Percentiles rank a stretch among this genome's conserved stretches.
Evolutionary conservation across 2,329 filamentous ascomycete species (phyloP).

Genomic region (Colletotrichum tofieldiae): DNA sequence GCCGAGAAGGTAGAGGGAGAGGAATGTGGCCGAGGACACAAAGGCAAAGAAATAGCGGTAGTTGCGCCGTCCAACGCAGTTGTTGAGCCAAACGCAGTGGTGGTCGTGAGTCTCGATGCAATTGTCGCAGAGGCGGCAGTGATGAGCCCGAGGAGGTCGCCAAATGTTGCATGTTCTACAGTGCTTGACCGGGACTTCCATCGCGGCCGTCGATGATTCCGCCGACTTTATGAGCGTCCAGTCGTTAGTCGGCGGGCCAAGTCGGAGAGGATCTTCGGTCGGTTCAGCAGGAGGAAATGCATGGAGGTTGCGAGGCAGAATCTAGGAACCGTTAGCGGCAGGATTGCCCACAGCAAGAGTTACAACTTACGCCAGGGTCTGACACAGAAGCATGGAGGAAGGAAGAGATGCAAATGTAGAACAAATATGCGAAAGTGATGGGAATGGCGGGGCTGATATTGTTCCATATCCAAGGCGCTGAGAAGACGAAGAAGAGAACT

Average conservation of each 20-base stretch:
- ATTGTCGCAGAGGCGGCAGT: constrained; percentile 97
- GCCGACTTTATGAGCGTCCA: constrained; percentile 93
- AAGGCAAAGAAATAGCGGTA: constrained; percentile 99
- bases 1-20: constrained; percentile 82
- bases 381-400: constrained; percentile 94
- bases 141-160: constrained; percentile 95
- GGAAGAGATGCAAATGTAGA: constrained; percentile 91
- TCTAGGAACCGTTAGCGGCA: constrained; percentile 64
- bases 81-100: constrained; percentile 99
- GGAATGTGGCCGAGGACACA: constrained; percentile 82
- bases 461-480: constrained; percentile 88
- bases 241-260: constrained; percentile 90
- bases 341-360: constrained; percentile 3
- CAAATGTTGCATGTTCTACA: constrained; percentile 98
- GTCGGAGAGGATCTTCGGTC: constrained; percentile 83
- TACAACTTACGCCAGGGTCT: constrained; percentile 86
- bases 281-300: constrained; percentile 84
- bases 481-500: constrained; percentile 87
- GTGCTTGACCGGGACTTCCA: constrained; percentile 98
- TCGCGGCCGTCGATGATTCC: constrained; percentile 82
- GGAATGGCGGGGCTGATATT: constrained; percentile 91
- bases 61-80: constrained; percentile 96
- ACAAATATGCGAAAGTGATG: constrained; percentile 91
- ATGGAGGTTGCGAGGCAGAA: constrained; percentile 92
- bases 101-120: constrained; percentile 98